These are phyloP conservation scores for Macadamia tetraphylla DNA, from an alignment of 164 flowering plant genomes.

Conservation along the genomic window DNA sequence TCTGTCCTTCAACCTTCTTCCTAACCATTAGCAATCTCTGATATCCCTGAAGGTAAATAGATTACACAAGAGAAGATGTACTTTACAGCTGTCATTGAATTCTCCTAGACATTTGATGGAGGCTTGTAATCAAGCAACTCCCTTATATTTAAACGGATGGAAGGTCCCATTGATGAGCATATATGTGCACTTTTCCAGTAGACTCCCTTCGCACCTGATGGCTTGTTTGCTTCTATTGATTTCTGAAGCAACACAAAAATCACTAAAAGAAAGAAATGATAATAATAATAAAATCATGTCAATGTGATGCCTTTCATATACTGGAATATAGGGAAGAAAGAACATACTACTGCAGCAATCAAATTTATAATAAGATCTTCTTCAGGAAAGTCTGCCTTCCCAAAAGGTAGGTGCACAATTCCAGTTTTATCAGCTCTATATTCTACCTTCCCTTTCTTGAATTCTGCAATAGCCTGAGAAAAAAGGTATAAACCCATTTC, in stretches of 20 bases:
- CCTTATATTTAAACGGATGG: conserved; percentile 63
- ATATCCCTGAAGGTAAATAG: background rate
- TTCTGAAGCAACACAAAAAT: conserved; percentile 38
- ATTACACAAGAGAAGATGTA: conserved; percentile 1
- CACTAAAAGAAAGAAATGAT: background rate
- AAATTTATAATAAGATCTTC: conserved; percentile 82
- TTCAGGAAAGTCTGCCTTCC: conserved; percentile 76
- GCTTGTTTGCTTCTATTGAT: conserved; percentile 87
- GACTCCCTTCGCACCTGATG: conserved; percentile 86
- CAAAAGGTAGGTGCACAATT: conserved; percentile 93
- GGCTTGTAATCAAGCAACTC: conserved; percentile 87
- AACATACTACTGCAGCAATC: conserved; percentile 67
- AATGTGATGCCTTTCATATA: background rate
- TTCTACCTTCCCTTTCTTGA: conserved; percentile 95
- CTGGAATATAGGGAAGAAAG: background rate
- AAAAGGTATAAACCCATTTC: background rate
- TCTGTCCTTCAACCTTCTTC: background rate
- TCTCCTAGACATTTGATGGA: conserved; percentile 21
- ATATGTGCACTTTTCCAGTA: conserved; percentile 92
- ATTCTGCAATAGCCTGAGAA: conserved; percentile 88
- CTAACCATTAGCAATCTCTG: conserved; percentile 3
- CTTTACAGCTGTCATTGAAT: conserved; percentile 7
- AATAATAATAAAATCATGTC: background rate
- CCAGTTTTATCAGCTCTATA: conserved; percentile 96
- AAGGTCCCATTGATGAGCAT: conserved; percentile 98